Conservation (phyloP, 768 basidiomycete genomes). For the Glaciozyma antarctica region DNA sequence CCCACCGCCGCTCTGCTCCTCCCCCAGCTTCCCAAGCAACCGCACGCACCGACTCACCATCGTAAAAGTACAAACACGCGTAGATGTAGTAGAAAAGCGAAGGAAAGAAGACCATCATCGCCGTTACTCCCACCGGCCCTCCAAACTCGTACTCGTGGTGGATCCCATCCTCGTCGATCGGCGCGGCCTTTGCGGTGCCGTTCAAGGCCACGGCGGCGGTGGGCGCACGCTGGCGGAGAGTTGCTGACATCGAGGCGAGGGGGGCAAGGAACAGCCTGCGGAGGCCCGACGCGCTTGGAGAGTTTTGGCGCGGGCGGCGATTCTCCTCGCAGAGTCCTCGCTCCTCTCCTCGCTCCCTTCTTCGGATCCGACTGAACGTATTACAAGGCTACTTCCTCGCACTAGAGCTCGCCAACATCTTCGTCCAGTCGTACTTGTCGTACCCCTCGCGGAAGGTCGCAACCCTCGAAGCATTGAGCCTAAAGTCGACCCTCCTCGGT, state of each 20-base stretch:
- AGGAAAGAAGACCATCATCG: conserved; percentile 92
- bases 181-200: not conserved
- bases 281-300: too few relatives aligned
- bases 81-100: conserved; percentile 96
- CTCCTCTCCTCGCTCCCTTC: not conserved
- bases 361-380: too few relatives aligned
- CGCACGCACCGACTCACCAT: conserved; percentile 51
- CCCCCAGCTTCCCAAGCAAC: not conserved
- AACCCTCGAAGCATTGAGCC: conserved; percentile 61
- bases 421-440: conserved; percentile 47
- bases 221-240: too few relatives aligned
- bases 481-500: conserved; percentile 63
- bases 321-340: too few relatives aligned
- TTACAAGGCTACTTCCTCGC: not conserved
- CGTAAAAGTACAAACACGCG: conserved; percentile 94
- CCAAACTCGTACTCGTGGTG: conserved; percentile 81
- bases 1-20: not conserved
- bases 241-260: too few relatives aligned
- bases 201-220: too few relatives aligned
- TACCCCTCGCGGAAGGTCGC: conserved; percentile 63
- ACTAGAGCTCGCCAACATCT: not conserved
- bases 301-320: too few relatives aligned
- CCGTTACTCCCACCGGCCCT: conserved; percentile 77
- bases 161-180: conserved; percentile 2
- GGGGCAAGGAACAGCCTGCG: too few relatives aligned